Evolutionary conservation across 2,329 filamentous ascomycete genomes (phyloP), one percentile per base, ranked within the genome.

Genomic region (Stenocarpella maydis): DNA sequence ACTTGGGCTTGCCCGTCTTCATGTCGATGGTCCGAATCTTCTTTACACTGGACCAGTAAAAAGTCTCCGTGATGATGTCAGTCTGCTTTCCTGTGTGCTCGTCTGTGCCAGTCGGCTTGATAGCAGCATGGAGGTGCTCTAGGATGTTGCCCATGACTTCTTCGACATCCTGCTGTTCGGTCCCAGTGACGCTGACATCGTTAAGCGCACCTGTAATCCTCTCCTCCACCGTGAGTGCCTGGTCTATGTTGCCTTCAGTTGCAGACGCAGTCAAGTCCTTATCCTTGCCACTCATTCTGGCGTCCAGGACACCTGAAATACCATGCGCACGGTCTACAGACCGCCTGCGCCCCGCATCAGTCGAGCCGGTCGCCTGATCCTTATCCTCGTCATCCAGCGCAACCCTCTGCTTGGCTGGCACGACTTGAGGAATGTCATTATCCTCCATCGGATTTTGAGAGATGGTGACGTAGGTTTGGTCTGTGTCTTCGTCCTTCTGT

Each of bases 91-190:
- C 92, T 37, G 79, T 87, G 8, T 85, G 81, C 69, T 82, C 78
- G 70, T 93, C 88, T 41, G 87, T 82, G 4, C 86, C 87, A n/a
- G 86, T 86, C 7, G 93, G 88, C 69, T 87, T 90, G 76, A 98
- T 95, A 2, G 95, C 95, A 65, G 93, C 94, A 75, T 96, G 92
- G n/a, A 98, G 84, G 63, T 96, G 92, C 76, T 95, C 94, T 69
- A 98, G 88, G 31, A 97, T 92, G 75, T 95, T 96, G 69, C 94
- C 94, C 82, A 98, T 95, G 54, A 98, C 95, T 80, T 99, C 96
- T 15, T 94, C 94, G 5, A 98, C 95, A 80, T 99, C 96, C 80
- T 99, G 95, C 77, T 99, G 96, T 41, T 93, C 84, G 0, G 86
- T 88, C 3, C 86, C 86, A 12, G 83, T 84, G 39, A 75, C 82